Percentiles rank a stretch among this genome's conserved stretches.
phyloP scores from a whole-genome alignment of 225 moss, liverwort and hornwort species.

The Rhytidiadelphus loreus region DNA sequence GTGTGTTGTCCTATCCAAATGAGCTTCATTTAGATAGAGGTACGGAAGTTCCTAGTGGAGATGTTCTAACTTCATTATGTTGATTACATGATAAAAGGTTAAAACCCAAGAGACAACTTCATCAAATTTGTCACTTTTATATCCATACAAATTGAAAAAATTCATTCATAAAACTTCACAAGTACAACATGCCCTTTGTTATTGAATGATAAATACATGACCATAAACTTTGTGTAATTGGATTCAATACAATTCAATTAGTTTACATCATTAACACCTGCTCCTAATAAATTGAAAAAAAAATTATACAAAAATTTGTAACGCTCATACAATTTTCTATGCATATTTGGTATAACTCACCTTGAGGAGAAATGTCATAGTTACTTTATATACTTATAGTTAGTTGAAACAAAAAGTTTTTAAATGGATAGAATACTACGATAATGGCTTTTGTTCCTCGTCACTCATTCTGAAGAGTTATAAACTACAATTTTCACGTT shows the following conservation, averaged over 20 bases:
- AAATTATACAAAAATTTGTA: not conserved
- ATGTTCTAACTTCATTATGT: too few relatives aligned
- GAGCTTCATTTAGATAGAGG: too few relatives aligned
- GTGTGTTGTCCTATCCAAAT: too few relatives aligned
- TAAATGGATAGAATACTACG: not conserved
- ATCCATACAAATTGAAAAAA: not conserved
- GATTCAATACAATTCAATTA: not conserved
- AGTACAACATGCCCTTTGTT: not conserved
- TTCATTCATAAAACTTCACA: not conserved
- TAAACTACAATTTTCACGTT: not conserved
- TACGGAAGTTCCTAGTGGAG: too few relatives aligned
- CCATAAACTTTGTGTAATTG: not conserved
- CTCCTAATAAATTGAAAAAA: not conserved
- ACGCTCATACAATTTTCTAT: not conserved
- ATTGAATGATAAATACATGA: not conserved
- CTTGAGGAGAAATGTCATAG: not conserved
- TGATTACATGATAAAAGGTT: not conserved
- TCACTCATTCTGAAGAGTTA: too few relatives aligned
- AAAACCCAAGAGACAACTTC: not conserved
- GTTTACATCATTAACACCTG: not conserved
- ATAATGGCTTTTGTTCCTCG: not conserved
- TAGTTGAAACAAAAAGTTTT: too few relatives aligned
- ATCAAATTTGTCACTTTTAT: not conserved
- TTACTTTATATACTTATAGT: not conserved
- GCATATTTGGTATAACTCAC: not conserved